Base-by-base conservation (phyloP, 139 green algal species). In the Yamagishiella unicocca region DNA sequence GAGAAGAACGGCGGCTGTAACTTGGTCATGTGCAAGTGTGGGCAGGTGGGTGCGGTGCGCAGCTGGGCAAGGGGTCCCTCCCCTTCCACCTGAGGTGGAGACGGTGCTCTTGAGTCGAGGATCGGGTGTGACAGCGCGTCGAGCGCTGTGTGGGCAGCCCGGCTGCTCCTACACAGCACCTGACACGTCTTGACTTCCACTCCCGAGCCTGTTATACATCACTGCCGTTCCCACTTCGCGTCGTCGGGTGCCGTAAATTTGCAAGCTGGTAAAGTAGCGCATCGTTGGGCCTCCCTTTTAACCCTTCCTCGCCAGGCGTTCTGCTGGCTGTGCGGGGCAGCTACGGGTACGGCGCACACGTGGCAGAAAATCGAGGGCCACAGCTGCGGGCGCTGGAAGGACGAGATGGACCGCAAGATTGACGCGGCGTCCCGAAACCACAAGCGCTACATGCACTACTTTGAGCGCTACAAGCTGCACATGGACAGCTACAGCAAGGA, bases 1-100 rank as follows among this genome's bases (percentile, higher is more conserved):
- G 96, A 99, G 92, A 99, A 99, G 93, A 98, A 97, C 78, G 95
- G 95, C 22, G 97, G 97, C 53, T 99, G 97, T 95, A 99, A 98
- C 90, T 92, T 98, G 33, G 95, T 99, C 61, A 85, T 95, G 37
- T 98, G 96, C 94, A 94, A 91, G 55, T 98, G 96, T 83, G 94
- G 95, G 12, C 94, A 96, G 93, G 94, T 95, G 82, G 6, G 86
- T 19, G 46, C 19, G 21, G 19, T 12, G 2, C 46, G 64, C 17
- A 17, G 50, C 50, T 12, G 50, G 21, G 50, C 7, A 61, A n/a
- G n/a, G n/a, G n/a, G n/a, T n/a, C n/a, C n/a, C n/a, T n/a, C n/a
- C n/a, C n/a, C n/a, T n/a, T n/a, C n/a, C n/a, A n/a, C n/a, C n/a
- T n/a, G n/a, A n/a, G n/a, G n/a, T n/a, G n/a, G n/a, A n/a, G n/a